Conservation (phyloP, 768 basidiomycete genomes). For the Trametes punicea region DNA sequence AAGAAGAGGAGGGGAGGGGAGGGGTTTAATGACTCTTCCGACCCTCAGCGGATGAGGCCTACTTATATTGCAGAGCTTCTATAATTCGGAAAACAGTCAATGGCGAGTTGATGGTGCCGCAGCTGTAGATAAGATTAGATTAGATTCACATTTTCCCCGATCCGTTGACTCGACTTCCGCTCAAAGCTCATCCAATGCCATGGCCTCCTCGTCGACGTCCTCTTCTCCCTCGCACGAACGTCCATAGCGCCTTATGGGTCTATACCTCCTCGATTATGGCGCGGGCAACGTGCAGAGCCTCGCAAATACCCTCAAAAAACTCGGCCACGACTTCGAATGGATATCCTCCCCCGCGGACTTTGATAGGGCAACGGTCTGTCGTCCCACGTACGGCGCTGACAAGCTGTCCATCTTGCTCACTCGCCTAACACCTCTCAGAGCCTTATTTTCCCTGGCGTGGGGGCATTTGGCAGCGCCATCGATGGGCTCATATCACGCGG, state of each 20-base stretch:
- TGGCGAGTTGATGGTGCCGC: slow-evolving; percentile 18
- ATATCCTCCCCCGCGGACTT: slow-evolving; percentile 80
- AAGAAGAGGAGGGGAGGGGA: not conserved
- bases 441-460: slow-evolving; percentile 96
- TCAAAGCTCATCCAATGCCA: slow-evolving; percentile 7
- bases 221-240: not conserved
- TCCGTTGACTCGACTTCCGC: slow-evolving; percentile 13
- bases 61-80: not conserved
- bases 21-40: slow-evolving; percentile 2
- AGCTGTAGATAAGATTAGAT: slow-evolving; percentile 18
- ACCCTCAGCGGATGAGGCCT: not conserved
- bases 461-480: slow-evolving; percentile 88
- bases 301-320: slow-evolving; percentile 81
- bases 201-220: slow-evolving; percentile 3
- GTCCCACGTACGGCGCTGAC: not conserved
- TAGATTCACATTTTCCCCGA: slow-evolving; percentile 15
- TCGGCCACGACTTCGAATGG: slow-evolving; percentile 90
- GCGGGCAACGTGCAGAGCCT: slow-evolving; percentile 94
- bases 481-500: slow-evolving; percentile 68
- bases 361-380: slow-evolving; percentile 72
- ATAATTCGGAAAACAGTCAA: slow-evolving; percentile 11
- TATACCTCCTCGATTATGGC: slow-evolving; percentile 95
- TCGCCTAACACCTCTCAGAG: slow-evolving; percentile 47
- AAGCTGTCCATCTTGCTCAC: slow-evolving; percentile 10
- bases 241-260: slow-evolving; percentile 38